phyloP scores from a whole-genome alignment of 2,329 filamentous ascomycete genomes.

The Aureobasidium subglaciale region DNA sequence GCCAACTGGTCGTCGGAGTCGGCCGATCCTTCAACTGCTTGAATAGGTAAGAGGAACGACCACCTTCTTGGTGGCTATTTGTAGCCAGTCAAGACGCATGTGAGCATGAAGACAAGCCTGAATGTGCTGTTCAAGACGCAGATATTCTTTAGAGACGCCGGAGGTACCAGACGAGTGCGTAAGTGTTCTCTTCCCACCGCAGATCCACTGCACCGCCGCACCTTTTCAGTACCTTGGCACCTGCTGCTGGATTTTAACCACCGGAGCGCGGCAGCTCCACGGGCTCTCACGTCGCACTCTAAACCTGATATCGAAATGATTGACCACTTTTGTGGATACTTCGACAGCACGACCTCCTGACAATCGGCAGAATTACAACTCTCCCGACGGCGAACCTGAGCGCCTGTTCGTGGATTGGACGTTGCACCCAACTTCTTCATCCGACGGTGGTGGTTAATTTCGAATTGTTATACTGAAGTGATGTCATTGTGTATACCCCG shows the following conservation, averaged over 20 bases:
- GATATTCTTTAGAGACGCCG: not conserved
- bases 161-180: not conserved
- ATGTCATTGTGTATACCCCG: not conserved
- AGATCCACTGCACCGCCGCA: not conserved
- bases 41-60: not conserved
- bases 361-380: not conserved
- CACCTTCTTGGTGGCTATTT: not conserved
- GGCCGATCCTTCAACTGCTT: not conserved
- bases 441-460: conserved; percentile 9
- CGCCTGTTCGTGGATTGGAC: not conserved
- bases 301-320: conserved; percentile 12
- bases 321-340: conserved; percentile 3
- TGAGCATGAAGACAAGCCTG: not conserved
- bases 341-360: not conserved
- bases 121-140: not conserved
- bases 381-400: not conserved
- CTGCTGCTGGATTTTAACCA: not conserved
- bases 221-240: not conserved
- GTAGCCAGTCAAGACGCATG: not conserved
- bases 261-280: conserved; percentile 5
- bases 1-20: not conserved
- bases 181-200: too few species aligned
- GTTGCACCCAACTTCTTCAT: conserved; percentile 5
- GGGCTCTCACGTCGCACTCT: conserved; percentile 5
- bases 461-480: not conserved